Evolutionary conservation across 768 basidiomycete genomes (phyloP).

Genomic region (Coprinopsis strossmayeri): DNA sequence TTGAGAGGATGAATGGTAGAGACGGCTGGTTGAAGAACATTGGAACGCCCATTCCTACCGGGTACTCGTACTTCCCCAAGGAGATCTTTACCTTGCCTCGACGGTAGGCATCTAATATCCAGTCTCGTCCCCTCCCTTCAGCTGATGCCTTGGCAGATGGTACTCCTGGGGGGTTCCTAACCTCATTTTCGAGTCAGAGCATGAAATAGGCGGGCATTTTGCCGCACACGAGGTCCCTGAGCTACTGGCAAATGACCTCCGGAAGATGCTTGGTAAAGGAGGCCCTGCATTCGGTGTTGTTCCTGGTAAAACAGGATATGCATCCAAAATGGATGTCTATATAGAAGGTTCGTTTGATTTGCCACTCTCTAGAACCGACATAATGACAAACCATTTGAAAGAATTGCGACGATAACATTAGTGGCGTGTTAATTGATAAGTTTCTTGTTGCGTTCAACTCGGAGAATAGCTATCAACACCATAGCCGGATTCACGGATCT

Average conservation of each 20-base stretch:
- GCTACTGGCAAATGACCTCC: conserved; percentile 31
- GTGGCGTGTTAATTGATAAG: no score
- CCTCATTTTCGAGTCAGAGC: conserved; percentile 30
- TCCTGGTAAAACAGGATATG: conserved; percentile 5
- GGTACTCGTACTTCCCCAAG: conserved; percentile 41
- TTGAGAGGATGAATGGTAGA: conserved; percentile 13
- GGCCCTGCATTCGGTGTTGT: conserved; percentile 22
- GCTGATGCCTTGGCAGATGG: conserved; percentile 31
- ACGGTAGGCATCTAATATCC: conserved; percentile 16
- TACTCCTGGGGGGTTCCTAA: conserved; percentile 16
- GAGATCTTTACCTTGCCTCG: conserved; percentile 25
- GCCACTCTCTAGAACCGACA: no score
- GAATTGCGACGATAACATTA: no score
- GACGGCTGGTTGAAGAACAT: neutral
- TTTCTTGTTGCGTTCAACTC: no score
- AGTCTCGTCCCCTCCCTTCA: neutral
- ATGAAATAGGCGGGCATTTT: conserved; percentile 41
- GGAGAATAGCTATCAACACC: no score
- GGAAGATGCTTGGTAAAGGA: conserved; percentile 36
- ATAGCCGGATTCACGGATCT: no score
- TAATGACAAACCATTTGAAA: no score
- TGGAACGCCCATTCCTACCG: conserved; percentile 32
- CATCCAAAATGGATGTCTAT: no score
- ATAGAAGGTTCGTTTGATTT: no score
- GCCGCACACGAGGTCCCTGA: conserved; percentile 26